Evolutionary conservation across 345 rosid genomes (phyloP).

Genomic region (Mercurialis annua): DNA sequence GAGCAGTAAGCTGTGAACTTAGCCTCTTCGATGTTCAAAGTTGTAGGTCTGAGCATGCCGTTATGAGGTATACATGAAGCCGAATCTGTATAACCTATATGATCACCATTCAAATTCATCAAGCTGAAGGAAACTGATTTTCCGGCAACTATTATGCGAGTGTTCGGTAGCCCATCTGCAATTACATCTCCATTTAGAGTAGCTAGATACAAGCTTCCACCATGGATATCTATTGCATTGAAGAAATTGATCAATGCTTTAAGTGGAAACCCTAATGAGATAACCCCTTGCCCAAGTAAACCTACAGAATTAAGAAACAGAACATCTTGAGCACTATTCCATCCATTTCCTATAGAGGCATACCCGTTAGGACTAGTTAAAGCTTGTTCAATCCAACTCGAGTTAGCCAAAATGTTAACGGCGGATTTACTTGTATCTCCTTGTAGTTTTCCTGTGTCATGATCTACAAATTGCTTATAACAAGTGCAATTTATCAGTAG

Average conservation of each 20-base stretch:
- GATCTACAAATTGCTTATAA: slow-evolving; percentile 40
- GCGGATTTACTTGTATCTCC: slow-evolving; percentile 29
- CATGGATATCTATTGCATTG: slow-evolving; percentile 24
- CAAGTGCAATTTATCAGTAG: slow-evolving; percentile 10
- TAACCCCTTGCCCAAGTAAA: slow-evolving; percentile 23
- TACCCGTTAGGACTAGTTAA: slow-evolving; percentile 26
- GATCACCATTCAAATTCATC: background rate
- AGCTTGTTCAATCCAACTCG: slow-evolving; percentile 37
- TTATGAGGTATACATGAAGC: slow-evolving; percentile 21
- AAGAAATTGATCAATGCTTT: slow-evolving; percentile 20
- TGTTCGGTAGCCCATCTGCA: background rate
- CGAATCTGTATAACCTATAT: background rate
- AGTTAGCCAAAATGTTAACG: slow-evolving; percentile 1
- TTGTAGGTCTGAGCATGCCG: background rate
- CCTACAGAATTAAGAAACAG: slow-evolving; percentile 30
- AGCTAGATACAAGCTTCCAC: slow-evolving; percentile 40
- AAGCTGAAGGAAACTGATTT: slow-evolving; percentile 3
- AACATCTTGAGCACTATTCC: slow-evolving; percentile 27
- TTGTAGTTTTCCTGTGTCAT: slow-evolving; percentile 29
- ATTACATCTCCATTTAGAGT: slow-evolving; percentile 34
- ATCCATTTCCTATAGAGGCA: slow-evolving; percentile 34
- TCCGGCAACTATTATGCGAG: slow-evolving; percentile 6
- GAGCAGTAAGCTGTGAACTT: slow-evolving; percentile 33
- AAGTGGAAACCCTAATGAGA: slow-evolving; percentile 40
- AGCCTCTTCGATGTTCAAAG: slow-evolving; percentile 12